Conservation (phyloP, 2,329 filamentous ascomycete genomes). For the Verticillium tricorpus region DNA sequence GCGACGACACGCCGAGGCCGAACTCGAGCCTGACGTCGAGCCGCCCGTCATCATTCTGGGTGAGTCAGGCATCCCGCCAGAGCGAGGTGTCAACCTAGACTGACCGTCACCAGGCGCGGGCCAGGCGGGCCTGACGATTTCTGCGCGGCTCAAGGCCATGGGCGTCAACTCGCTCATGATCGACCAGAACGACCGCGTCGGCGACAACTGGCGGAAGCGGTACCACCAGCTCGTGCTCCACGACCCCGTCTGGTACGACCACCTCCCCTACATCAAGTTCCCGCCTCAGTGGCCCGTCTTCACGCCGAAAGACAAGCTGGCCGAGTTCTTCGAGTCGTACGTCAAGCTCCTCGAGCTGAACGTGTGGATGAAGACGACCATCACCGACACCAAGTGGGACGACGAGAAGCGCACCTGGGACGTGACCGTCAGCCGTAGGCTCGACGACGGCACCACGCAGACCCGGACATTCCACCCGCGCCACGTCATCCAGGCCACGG, state of each 20-base stretch:
- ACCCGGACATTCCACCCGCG: slow-evolving; percentile 54
- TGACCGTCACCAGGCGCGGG: slow-evolving; percentile 39
- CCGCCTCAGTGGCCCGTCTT: slow-evolving; percentile 60
- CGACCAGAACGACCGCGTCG: slow-evolving; percentile 45
- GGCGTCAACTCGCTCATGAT: slow-evolving; percentile 46
- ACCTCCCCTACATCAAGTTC: slow-evolving; percentile 58
- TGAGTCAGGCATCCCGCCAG: slow-evolving; percentile 15
- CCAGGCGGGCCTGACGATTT: slow-evolving; percentile 47
- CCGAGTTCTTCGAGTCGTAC: slow-evolving; percentile 60
- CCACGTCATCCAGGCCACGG: slow-evolving; percentile 64
- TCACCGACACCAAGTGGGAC: slow-evolving; percentile 42
- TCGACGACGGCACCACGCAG: slow-evolving; percentile 38
- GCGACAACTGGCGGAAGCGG: slow-evolving; percentile 57
- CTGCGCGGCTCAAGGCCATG: slow-evolving; percentile 52
- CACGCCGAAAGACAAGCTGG: slow-evolving; percentile 64
- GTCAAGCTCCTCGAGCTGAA: slow-evolving; percentile 59
- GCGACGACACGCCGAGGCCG: slow-evolving; percentile 8
- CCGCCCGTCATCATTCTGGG: slow-evolving; percentile 14
- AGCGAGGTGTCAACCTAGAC: background rate
- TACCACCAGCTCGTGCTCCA: slow-evolving; percentile 56
- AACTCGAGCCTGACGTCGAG: slow-evolving; percentile 9
- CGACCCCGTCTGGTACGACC: slow-evolving; percentile 56
- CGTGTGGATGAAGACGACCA: slow-evolving; percentile 51
- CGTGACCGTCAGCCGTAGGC: slow-evolving; percentile 43
- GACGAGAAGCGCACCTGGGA: slow-evolving; percentile 49